Conservation (phyloP, 805 yeast genomes). For the Starmerella potacharoeniae region DNA sequence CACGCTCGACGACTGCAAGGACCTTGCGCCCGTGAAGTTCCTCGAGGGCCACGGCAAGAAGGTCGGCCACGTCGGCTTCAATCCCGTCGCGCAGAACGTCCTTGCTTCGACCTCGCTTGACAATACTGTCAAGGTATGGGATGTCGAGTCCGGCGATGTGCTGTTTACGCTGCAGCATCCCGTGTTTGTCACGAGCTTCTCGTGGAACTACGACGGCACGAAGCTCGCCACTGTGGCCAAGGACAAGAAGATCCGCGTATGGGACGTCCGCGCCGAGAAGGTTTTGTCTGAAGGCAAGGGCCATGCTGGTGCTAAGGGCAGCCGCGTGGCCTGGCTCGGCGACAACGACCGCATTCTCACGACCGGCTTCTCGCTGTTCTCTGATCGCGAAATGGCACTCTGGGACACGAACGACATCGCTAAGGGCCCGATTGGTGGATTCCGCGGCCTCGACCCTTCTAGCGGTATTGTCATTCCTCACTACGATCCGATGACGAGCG, state of each 20-base stretch:
- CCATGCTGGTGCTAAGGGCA: conserved; percentile 84
- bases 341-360: conserved; percentile 74
- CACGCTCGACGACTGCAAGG: conserved; percentile 46
- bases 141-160: conserved; percentile 62
- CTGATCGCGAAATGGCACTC: conserved; percentile 89
- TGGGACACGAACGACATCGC: conserved; percentile 75
- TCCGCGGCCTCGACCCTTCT: conserved; percentile 73
- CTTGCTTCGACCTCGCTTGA: conserved; percentile 87
- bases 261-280: conserved; percentile 75
- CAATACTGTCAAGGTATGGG: conserved; percentile 86
- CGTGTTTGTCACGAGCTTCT: conserved; percentile 85
- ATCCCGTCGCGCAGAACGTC: conserved; percentile 77
- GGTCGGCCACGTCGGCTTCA: conserved; percentile 84
- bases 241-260: conserved; percentile 79
- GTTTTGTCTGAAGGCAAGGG: conserved; percentile 75
- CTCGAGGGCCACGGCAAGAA: conserved; percentile 83
- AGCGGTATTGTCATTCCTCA: conserved; percentile 91
- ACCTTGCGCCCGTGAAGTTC: conserved; percentile 57
- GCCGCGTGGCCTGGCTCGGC: conserved; percentile 86
- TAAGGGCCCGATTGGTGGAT: conserved; percentile 82
- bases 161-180: conserved; percentile 68
- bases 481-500: conserved; percentile 67
- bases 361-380: conserved; percentile 84
- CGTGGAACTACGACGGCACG: conserved; percentile 83
- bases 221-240: conserved; percentile 79